Conservation (phyloP, 768 basidiomycete species). For the Russula emetica region DNA sequence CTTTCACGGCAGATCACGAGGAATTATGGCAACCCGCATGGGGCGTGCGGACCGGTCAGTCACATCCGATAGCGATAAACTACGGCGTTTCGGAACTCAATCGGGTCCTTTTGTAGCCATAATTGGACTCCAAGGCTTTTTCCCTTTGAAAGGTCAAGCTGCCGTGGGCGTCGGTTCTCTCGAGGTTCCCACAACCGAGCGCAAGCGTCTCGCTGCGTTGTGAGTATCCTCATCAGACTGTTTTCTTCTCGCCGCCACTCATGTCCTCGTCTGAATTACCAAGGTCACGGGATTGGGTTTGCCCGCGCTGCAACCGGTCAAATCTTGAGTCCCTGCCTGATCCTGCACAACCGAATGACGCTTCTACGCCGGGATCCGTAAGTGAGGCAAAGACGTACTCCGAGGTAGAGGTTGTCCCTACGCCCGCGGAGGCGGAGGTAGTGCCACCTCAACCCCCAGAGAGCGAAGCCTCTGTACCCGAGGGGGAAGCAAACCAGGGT, state of each 20-base stretch:
- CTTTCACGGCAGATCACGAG: conserved; percentile 67
- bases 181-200: conserved; percentile 68
- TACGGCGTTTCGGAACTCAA: not conserved
- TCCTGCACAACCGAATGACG: conserved; percentile 34
- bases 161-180: conserved; percentile 86
- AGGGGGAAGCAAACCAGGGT: not conserved
- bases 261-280: not conserved
- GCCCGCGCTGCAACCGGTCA: conserved; percentile 63
- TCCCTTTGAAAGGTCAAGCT: conserved; percentile 81
- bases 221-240: conserved; percentile 38
- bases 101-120: conserved; percentile 50
- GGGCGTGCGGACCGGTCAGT: conserved; percentile 89
- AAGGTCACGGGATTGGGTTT: conserved; percentile 79
- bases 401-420: conserved; percentile 5
- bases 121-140: conserved; percentile 84
- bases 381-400: not conserved
- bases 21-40: conserved; percentile 98
- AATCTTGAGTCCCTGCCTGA: conserved; percentile 74
- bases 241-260: not conserved
- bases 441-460: conserved; percentile 1
- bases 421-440: conserved; percentile 8
- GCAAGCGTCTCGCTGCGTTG: conserved; percentile 74
- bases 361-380: not conserved
- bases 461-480: not conserved
- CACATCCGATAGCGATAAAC: not conserved